These are phyloP conservation scores for Aspergillus sojae DNA, from an alignment of 2,329 filamentous ascomycete species.

Conservation along the genomic window DNA sequence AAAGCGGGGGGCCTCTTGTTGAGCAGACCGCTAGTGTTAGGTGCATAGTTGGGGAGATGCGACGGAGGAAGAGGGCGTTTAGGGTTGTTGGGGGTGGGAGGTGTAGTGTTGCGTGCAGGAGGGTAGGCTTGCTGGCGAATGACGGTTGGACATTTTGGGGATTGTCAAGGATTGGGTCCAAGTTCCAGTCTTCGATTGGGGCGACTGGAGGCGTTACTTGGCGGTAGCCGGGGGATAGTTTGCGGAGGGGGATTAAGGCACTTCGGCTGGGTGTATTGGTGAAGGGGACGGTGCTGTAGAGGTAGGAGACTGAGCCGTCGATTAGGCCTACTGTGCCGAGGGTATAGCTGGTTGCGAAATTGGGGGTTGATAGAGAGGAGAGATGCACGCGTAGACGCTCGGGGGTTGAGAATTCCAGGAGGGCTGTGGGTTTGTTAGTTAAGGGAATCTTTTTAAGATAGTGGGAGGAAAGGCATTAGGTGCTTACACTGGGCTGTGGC, in stretches of 20 bases:
- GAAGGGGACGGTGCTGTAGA: slow-evolving; percentile 86
- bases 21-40: slow-evolving; percentile 68
- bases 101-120: slow-evolving; percentile 50
- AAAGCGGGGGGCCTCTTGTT: slow-evolving; percentile 43
- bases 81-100: slow-evolving; percentile 74
- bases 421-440: slow-evolving; percentile 54
- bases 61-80: slow-evolving; percentile 80
- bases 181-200: slow-evolving; percentile 36
- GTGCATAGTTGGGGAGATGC: slow-evolving; percentile 76
- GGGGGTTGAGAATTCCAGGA: slow-evolving; percentile 87
- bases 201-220: slow-evolving; percentile 61
- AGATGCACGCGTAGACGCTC: slow-evolving; percentile 81
- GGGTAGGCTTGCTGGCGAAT: slow-evolving; percentile 39
- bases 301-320: slow-evolving; percentile 94
- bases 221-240: slow-evolving; percentile 79
- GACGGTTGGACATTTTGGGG: neutral
- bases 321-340: slow-evolving; percentile 87
- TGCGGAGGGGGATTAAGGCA: slow-evolving; percentile 72
- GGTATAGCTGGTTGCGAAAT: slow-evolving; percentile 93
- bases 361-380: slow-evolving; percentile 86
- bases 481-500: slow-evolving; percentile 74
- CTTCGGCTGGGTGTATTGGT: slow-evolving; percentile 67
- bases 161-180: slow-evolving; percentile 33
- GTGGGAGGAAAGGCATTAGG: neutral
- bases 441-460: neutral